These are phyloP conservation scores for Microbotryomycetes sp. DNA, from an alignment of 1,284 basidiomycete genomes.

Conservation along the genomic window DNA sequence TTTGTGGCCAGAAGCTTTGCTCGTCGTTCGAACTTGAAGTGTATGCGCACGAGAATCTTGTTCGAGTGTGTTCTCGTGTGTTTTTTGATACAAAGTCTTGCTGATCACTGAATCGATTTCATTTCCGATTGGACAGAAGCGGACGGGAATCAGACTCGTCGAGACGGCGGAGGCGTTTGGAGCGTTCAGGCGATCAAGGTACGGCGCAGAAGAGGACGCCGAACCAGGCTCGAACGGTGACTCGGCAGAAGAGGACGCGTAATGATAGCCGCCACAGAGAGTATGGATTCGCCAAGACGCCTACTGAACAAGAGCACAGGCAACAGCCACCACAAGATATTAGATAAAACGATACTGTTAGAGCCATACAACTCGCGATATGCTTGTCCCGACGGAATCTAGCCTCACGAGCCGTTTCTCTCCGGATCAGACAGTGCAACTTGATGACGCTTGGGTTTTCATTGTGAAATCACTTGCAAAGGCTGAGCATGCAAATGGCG, in stretches of 20 bases:
- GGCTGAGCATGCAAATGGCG: not conserved
- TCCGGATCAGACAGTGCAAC: too few species aligned
- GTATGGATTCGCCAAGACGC: not conserved
- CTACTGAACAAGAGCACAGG: too few species aligned
- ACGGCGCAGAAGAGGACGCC: constrained; percentile 26
- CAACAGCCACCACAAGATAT: too few species aligned
- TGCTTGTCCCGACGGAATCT: too few species aligned
- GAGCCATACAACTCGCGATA: too few species aligned
- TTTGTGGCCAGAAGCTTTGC: constrained; percentile 27
- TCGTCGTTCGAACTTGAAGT: constrained; percentile 26
- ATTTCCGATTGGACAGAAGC: not conserved
- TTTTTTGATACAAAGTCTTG: not conserved
- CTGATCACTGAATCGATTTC: not conserved
- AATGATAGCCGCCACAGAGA: too few species aligned
- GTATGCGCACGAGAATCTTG: not conserved
- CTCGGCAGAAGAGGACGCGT: not conserved
- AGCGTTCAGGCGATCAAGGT: constrained; percentile 20
- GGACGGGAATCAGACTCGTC: not conserved
- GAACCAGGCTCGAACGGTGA: constrained; percentile 13
- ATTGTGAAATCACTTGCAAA: too few species aligned
- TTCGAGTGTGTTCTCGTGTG: not conserved
- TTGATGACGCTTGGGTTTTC: too few species aligned
- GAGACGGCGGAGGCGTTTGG: constrained; percentile 24
- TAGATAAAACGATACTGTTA: too few species aligned
- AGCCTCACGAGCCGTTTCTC: too few species aligned